Evolutionary conservation across 139 green algal genomes (phyloP).

Genomic region (Chlamydomonas sp.): DNA sequence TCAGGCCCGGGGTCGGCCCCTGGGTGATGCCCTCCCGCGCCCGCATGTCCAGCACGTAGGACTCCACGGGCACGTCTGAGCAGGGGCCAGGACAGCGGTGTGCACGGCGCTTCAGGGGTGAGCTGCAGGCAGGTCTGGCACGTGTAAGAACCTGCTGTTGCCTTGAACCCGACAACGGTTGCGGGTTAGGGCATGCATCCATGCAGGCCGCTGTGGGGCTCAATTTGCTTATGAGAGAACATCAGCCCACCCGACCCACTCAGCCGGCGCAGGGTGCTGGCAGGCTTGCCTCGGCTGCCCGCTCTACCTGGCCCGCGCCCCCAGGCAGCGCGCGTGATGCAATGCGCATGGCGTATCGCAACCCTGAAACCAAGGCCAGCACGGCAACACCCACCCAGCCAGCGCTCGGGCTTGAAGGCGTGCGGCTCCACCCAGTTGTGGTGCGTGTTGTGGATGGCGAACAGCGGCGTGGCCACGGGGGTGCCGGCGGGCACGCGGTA

Average conservation of each 20-base stretch:
- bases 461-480: conserved; percentile 14
- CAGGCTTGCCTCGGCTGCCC: neutral
- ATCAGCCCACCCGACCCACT: too few relatives aligned
- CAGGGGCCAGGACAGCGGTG: neutral
- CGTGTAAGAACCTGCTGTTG: neutral
- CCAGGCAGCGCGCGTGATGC: neutral
- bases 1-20: neutral
- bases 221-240: too few relatives aligned
- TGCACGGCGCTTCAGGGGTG: too few relatives aligned
- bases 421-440: conserved; percentile 22
- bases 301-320: neutral
- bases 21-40: neutral
- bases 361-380: neutral
- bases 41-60: conserved; percentile 54
- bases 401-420: conserved; percentile 23
- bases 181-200: too few relatives aligned
- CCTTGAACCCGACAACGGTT: too few relatives aligned
- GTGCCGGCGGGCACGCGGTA: conserved; percentile 30
- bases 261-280: too few relatives aligned
- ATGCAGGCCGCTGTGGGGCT: too few relatives aligned
- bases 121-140: neutral
- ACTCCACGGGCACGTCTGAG: conserved; percentile 56
- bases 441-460: conserved; percentile 36
- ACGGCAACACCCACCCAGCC: conserved; percentile 5
- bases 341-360: neutral